Evolutionary conservation across 176 grass and related monocot species (phyloP), one percentile per base, ranked within the genome.

Genomic region (Ampelocalamus luodianensis): DNA sequence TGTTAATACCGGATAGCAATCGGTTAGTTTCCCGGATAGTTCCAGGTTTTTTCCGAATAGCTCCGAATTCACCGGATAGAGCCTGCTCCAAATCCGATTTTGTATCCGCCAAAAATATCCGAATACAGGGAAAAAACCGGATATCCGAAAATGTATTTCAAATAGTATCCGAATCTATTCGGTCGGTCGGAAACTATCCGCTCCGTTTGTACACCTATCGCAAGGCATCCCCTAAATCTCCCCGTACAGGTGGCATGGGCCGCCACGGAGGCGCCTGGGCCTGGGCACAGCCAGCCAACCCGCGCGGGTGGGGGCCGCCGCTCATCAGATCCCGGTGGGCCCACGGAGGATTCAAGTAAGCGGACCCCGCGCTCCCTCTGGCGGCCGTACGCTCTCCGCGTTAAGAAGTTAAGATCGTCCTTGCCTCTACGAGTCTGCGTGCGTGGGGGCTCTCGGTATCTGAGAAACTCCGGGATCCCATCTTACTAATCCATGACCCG

Each of bases 311-410:
- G 22, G 55, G 20, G 66, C 66, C 71, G 1, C 5, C 5, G 29
- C 64, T 39, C 43, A 55, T 83, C 61, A 72, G 65, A 83, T 72
- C 51, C 11, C 49, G 32, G 74, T 56, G 58, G 86, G 37, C 37
- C 74, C 1, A 0, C 5, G 0, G 1, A 32, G 46, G 73, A 61
- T 76, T 82, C 63, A 82, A 88, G 65, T 36, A 6, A 16, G 62
- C 22, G 51, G 79, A 65, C 32, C 72, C 79, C 32, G 3, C 7
- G 26, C 13, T 40, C 10, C 36, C 23, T 32, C 74, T 70, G 61
- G 71, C 64, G n/a, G 15, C n/a, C 64, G 72, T 83, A 82, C 79
- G 1, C n/a, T 77, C 64, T 51, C 29, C 72, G 79, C 64, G 86
- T 88, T 15, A 27, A 69, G 64, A 10, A 53, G 86, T 88, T 10